Evolutionary conservation across 352 stramenopile species (phyloP), one percentile per base, ranked within the genome.

Genomic region (Phytophthora rubi): DNA sequence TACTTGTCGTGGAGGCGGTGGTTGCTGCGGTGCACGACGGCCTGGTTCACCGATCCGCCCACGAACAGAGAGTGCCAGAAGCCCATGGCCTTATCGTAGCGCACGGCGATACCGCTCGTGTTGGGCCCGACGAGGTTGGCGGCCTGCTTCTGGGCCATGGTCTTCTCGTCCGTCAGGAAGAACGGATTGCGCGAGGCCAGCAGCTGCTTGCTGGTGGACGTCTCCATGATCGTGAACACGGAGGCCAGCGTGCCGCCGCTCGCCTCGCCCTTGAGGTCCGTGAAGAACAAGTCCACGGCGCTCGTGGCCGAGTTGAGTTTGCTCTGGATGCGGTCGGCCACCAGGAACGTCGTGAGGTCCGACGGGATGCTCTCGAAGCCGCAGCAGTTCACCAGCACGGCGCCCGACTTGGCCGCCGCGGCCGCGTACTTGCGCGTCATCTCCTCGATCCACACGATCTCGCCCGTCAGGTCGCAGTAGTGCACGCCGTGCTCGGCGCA

Each of bases 401-500:
- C 90, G 33, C 92, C 92, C 5, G 80, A 87, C 59, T 83, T 56
- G 30, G 77, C 30, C 18, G 94, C 91, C 0, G 56, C 76, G 0
- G 58, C 63, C 33, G 83, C 71, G 61, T 92, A 97, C 60, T 87
- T 85, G 15, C 45, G 48, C 51, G 88, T 91, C 85, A 98, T 97
- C 21, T 86, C 59, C 21, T 90, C 72, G 35, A 97, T 80, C 92
- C 93, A 98, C 18, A 82, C 49, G 18, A 87, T 78, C 75, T 98
- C 95, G 35, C 92, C 93, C 2, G 93, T 98, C 53, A 98, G 91
- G 57, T 98, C 95, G 54, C 80, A 90, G 76, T 98, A 98, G 79
- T 98, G 80, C n/a, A 92, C 91, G 32, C 93, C 93, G 64, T 91
- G 87, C 53, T 93, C 85, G 2, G 86, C 90, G 68, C 92, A 98